A percentile compares a stretch with the other conserved stretches of the same genome.
phyloP scores from a whole-genome alignment of 1,284 basidiomycete genomes.

The Sparassis latifolia region DNA sequence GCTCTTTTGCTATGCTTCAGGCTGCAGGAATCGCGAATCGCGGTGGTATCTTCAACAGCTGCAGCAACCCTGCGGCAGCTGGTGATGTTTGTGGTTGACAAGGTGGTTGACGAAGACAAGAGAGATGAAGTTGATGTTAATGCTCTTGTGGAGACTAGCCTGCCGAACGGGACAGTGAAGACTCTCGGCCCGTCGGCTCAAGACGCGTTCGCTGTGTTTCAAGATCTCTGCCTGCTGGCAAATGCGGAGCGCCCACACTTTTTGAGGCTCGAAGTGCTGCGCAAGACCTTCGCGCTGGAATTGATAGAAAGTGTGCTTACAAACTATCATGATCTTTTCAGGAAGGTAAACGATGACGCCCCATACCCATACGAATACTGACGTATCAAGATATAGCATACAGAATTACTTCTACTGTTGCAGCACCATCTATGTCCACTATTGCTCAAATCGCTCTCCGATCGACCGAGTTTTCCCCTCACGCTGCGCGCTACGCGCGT shows the following conservation, averaged over 20 bases:
- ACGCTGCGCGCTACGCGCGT: slow-evolving; percentile 89
- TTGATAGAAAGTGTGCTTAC: slow-evolving; percentile 95
- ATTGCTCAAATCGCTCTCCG: slow-evolving; percentile 79
- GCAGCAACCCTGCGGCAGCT: slow-evolving; percentile 94
- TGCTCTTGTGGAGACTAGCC: slow-evolving; percentile 37
- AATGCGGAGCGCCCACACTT: slow-evolving; percentile 82
- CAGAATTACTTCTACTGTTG: slow-evolving; percentile 79
- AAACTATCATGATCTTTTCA: slow-evolving; percentile 87
- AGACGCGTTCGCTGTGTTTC: slow-evolving; percentile 86
- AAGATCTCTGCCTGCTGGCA: slow-evolving; percentile 85
- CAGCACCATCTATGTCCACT: slow-evolving; percentile 88
- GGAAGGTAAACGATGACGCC: slow-evolving; percentile 45
- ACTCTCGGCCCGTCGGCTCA: slow-evolving; percentile 71
- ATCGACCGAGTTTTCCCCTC: slow-evolving; percentile 81
- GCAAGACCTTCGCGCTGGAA: slow-evolving; percentile 93
- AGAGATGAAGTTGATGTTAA: slow-evolving; percentile 30
- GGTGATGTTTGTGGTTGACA: slow-evolving; percentile 97
- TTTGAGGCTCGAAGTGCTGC: slow-evolving; percentile 78
- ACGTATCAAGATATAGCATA: slow-evolving; percentile 42
- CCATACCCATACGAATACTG: background rate
- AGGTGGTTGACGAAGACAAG: slow-evolving; percentile 80
- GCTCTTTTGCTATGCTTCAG: slow-evolving; percentile 90
- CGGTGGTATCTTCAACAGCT: slow-evolving; percentile 95
- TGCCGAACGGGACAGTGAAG: slow-evolving; percentile 60
- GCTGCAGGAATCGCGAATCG: slow-evolving; percentile 90